Evolutionary conservation across 2,329 filamentous ascomycete species (phyloP).

Genomic region (Xylariomycetidae sp.): DNA sequence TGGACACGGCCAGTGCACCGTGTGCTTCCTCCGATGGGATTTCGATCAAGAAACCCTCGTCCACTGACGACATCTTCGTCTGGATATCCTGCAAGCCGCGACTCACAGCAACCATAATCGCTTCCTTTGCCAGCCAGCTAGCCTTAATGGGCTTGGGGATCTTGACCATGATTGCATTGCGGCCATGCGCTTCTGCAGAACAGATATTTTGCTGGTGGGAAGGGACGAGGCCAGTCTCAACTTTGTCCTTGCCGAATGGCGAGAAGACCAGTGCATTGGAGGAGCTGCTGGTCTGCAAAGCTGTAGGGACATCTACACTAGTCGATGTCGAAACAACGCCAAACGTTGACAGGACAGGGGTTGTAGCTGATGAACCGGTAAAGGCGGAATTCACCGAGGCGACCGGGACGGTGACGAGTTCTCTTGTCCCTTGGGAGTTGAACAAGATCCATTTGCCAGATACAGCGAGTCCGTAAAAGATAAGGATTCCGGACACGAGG

Average conservation of each 20-base stretch:
- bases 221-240: slow-evolving; percentile 17
- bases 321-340: slow-evolving; percentile 19
- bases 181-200: slow-evolving; percentile 38
- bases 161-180: slow-evolving; percentile 47
- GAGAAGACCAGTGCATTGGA: slow-evolving; percentile 33
- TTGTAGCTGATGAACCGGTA: slow-evolving; percentile 14
- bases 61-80: slow-evolving; percentile 40
- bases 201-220: slow-evolving; percentile 33
- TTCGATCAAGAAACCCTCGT: slow-evolving; percentile 47
- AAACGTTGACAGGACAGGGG: slow-evolving; percentile 20
- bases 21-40: slow-evolving; percentile 49
- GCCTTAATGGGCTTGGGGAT: slow-evolving; percentile 45
- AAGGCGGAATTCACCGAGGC: slow-evolving; percentile 23
- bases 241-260: slow-evolving; percentile 34
- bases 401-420: slow-evolving; percentile 26
- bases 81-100: slow-evolving; percentile 41
- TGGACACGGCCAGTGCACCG: slow-evolving; percentile 51
- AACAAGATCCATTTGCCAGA: slow-evolving; percentile 15
- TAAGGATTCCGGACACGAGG: slow-evolving; percentile 12
- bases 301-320: slow-evolving; percentile 25
- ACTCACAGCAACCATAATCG: slow-evolving; percentile 49
- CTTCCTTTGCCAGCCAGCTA: slow-evolving; percentile 50
- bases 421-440: slow-evolving; percentile 11
- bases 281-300: slow-evolving; percentile 25
- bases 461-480: slow-evolving; percentile 16